Percentiles rank a stretch among this genome's conserved stretches.
phyloP scores from a whole-genome alignment of 768 basidiomycete species.

The Rubroboletus satanas region DNA sequence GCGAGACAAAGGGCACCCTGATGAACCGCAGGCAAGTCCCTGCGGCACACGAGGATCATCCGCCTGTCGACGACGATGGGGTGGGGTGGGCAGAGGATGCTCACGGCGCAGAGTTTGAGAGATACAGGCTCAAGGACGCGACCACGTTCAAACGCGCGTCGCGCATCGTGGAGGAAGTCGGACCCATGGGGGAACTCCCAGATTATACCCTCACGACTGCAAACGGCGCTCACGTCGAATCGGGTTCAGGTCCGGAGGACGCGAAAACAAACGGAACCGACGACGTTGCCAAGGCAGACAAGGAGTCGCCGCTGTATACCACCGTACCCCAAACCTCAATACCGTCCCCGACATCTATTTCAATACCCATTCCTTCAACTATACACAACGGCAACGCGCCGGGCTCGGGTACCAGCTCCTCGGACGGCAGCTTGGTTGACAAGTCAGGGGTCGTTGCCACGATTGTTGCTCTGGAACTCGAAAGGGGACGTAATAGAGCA shows the following conservation, averaged over 20 bases:
- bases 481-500: slow-evolving; percentile 51
- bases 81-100: slow-evolving; percentile 54
- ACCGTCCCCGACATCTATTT: slow-evolving; percentile 1
- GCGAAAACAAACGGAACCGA: background rate
- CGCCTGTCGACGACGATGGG: slow-evolving; percentile 30
- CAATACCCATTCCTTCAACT: slow-evolving; percentile 7
- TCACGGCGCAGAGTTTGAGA: slow-evolving; percentile 32
- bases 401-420: slow-evolving; percentile 45
- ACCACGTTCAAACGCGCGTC: slow-evolving; percentile 18
- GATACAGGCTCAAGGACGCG: slow-evolving; percentile 18
- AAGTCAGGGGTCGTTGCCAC: slow-evolving; percentile 29
- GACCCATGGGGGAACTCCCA: slow-evolving; percentile 42
- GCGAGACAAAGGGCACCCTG: slow-evolving; percentile 6
- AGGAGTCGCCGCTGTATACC: slow-evolving; percentile 3
- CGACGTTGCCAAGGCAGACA: background rate
- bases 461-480: slow-evolving; percentile 34
- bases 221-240: background rate
- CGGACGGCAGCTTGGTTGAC: slow-evolving; percentile 45
- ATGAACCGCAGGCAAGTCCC: background rate
- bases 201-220: slow-evolving; percentile 22
- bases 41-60: background rate
- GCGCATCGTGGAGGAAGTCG: slow-evolving; percentile 35
- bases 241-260: background rate
- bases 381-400: slow-evolving; percentile 9
- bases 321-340: slow-evolving; percentile 2